Base-by-base conservation (phyloP, 306 rosid genomes). In the Glycine latifolia region DNA sequence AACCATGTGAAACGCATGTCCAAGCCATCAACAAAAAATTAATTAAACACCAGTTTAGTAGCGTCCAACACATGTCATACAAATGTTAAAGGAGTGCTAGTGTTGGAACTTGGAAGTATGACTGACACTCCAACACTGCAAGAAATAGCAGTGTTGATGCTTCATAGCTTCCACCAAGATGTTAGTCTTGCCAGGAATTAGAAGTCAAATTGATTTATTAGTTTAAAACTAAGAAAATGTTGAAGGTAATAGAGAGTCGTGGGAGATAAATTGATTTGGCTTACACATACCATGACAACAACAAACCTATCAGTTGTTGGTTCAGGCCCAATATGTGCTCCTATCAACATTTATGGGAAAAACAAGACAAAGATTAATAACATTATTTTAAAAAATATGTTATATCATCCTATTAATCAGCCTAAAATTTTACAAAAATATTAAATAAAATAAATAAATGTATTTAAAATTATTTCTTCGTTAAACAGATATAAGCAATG, bases 221-320 rank as follows among this genome's bases (percentile, higher is more conserved):
- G 9, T 26, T 48, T 16, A 73, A 78, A 73, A 67, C 14, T 67
- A 8, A 50, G 82, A 78, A 72, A 78, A 67, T 16, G 44, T 72
- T 72, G 67, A 47, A 67, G 52, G 73, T 74, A 74, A 31, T 43
- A 49, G 7, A 67, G 56, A 66, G 65, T 56, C n/a, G 5, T 67
- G 35, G 16, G 35, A 78, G 65, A 59, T 58, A 75, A 59, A 49
- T 53, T 12, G 47, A 56, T 67, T n/a, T 49, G 53, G 71, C 75
- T 43, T 41, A 43, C 31, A 79, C 84, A 39, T 91, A 94, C 98
- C 98, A 94, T 94, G 81, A 94, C 98, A 67, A 92, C 98, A 82
- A 94, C 98, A 89, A 94, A 94, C 87, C 98, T 91, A 85, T 94
- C 98, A 13, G 98, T 94, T 68, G 98, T 94, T 73, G 98, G 98